These are phyloP conservation scores for Veloboletus limbatus DNA, from an alignment of 1,284 basidiomycete genomes.

Conservation along the genomic window DNA sequence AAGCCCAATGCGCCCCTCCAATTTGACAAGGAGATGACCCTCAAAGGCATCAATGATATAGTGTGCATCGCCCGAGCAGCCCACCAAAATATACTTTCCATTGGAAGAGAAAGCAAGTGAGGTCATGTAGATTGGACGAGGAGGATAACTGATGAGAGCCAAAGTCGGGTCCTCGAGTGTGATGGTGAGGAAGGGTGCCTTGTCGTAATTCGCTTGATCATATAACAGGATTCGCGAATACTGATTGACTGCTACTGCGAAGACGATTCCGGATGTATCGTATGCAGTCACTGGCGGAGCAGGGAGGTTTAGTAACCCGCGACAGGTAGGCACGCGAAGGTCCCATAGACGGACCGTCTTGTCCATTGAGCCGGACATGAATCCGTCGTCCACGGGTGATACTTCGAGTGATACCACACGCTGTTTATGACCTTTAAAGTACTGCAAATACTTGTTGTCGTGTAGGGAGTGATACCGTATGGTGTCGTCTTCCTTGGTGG, in stretches of 20 bases:
- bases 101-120: constrained; percentile 88
- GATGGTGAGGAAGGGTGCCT: constrained; percentile 85
- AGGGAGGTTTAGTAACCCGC: constrained; percentile 69
- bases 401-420: constrained; percentile 89
- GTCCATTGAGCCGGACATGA: constrained; percentile 92
- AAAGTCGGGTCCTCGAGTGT: constrained; percentile 80
- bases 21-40: constrained; percentile 75
- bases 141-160: constrained; percentile 71
- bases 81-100: constrained; percentile 87
- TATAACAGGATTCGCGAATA: constrained; percentile 87
- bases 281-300: constrained; percentile 85
- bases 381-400: constrained; percentile 91
- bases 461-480: constrained; percentile 94
- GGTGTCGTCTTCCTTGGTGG: constrained; percentile 93
- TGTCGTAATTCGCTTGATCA: constrained; percentile 86
- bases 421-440: constrained; percentile 93
- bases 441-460: constrained; percentile 94
- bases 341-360: constrained; percentile 98
- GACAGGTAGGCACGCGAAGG: constrained; percentile 74
- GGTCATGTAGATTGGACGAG: constrained; percentile 88
- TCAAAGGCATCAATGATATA: constrained; percentile 91
- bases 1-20: constrained; percentile 80
- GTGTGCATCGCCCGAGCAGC: constrained; percentile 90
- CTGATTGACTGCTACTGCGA: constrained; percentile 88
- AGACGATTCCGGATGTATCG: constrained; percentile 86